Evolutionary conservation across 768 basidiomycete genomes (phyloP).

Genomic region (Mycena rebaudengoi): DNA sequence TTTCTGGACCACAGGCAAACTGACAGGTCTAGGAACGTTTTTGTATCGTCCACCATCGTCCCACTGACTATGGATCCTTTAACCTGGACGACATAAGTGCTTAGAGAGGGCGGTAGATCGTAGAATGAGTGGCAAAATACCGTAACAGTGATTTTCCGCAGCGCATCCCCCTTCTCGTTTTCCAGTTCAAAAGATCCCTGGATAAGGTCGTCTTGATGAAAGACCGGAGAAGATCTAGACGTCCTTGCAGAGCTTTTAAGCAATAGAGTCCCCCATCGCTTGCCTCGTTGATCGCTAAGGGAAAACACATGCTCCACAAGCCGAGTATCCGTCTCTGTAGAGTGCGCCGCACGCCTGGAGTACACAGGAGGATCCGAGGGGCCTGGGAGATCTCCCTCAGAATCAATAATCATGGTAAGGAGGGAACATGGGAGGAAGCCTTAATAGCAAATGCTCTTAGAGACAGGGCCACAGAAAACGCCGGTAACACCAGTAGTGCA

Average conservation of each 20-base stretch:
- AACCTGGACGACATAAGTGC: background rate
- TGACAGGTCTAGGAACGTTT: background rate
- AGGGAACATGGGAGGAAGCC: too few relatives aligned
- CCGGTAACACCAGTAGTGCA: too few relatives aligned
- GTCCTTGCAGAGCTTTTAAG: background rate
- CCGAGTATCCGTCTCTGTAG: too few relatives aligned
- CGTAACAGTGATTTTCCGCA: conserved; percentile 1
- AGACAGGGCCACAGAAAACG: too few relatives aligned
- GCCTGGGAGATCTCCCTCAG: too few relatives aligned
- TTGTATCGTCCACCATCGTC: background rate
- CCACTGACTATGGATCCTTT: conserved; percentile 1
- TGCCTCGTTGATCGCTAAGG: background rate
- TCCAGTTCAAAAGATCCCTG: background rate
- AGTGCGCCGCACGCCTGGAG: too few relatives aligned
- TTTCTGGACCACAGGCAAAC: background rate
- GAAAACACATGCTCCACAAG: background rate
- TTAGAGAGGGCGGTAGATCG: too few relatives aligned
- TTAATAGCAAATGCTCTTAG: too few relatives aligned
- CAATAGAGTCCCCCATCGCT: background rate
- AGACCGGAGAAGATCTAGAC: background rate
- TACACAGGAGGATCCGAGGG: too few relatives aligned
- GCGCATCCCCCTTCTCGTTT: background rate
- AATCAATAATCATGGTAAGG: too few relatives aligned
- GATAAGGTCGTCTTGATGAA: conserved; percentile 1
- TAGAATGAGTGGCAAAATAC: background rate